phyloP scores from a whole-genome alignment of 73 alveolate genomes.

The Durusdinium trenchii region DNA sequence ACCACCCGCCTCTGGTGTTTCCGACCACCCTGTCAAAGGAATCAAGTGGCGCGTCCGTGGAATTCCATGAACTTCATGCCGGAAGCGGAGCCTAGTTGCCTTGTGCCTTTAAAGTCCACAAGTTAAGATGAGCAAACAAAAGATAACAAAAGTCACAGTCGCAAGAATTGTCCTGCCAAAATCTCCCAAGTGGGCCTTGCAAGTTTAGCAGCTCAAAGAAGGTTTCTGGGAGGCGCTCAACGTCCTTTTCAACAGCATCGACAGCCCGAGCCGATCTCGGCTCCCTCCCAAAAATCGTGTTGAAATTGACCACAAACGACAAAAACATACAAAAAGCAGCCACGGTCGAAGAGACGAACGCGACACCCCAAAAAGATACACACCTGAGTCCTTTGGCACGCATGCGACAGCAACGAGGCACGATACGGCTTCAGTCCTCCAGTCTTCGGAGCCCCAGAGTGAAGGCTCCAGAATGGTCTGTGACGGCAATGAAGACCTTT shows the following conservation, averaged over 20 bases:
- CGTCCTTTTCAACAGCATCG: background rate
- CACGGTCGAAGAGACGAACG: too few relatives aligned
- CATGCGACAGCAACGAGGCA: background rate
- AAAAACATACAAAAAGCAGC: background rate
- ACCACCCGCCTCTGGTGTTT: too few relatives aligned
- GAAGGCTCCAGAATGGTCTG: conserved; percentile 58
- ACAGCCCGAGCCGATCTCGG: background rate
- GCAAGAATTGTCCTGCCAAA: too few relatives aligned
- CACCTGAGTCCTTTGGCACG: too few relatives aligned
- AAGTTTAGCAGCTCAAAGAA: conserved; percentile 54
- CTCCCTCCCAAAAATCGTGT: background rate
- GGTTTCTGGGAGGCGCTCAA: conserved; percentile 53
- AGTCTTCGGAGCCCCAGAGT: conserved; percentile 66
- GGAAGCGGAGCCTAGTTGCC: too few relatives aligned
- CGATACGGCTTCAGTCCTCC: background rate
- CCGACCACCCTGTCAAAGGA: too few relatives aligned
- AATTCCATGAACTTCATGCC: too few relatives aligned
- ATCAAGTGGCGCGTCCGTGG: too few relatives aligned
- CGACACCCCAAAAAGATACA: too few relatives aligned
- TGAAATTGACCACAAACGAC: background rate
- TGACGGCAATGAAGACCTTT: conserved; percentile 62
- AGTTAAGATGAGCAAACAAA: too few relatives aligned
- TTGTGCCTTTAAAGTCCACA: too few relatives aligned
- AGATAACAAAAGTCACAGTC: too few relatives aligned
- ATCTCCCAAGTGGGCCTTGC: conserved; percentile 65